Conservation (phyloP, 164 flowering plant genomes). For the Tinospora cordifolia region DNA sequence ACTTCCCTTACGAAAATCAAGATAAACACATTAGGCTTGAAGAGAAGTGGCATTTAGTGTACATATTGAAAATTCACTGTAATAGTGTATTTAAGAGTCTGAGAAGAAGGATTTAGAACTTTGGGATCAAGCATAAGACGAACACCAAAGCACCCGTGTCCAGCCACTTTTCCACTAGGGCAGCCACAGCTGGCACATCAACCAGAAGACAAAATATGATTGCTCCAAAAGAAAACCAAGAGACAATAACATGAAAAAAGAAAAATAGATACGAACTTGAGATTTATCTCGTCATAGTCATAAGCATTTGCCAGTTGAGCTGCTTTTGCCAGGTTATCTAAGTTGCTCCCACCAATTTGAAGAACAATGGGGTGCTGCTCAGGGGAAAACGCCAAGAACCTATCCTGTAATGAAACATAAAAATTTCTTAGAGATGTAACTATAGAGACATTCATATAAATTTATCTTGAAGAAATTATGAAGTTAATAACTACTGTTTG, state of each 20-base stretch:
- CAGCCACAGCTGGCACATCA: slow-evolving; percentile 76
- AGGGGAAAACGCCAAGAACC: slow-evolving; percentile 80
- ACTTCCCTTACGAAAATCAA: slow-evolving; percentile 59
- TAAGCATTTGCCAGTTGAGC: slow-evolving; percentile 72
- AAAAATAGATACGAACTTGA: slow-evolving; percentile 46
- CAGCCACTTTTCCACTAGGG: slow-evolving; percentile 91
- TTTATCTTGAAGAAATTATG: not conserved
- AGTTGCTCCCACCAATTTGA: slow-evolving; percentile 90
- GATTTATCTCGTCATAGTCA: slow-evolving; percentile 86
- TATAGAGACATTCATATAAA: not conserved
- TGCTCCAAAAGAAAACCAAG: slow-evolving; percentile 1
- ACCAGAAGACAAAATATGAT: slow-evolving; percentile 2
- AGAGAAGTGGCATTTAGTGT: not conserved
- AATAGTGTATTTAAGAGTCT: no score
- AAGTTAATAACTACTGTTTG: not conserved
- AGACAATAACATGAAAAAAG: not conserved
- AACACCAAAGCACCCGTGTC: slow-evolving; percentile 96
- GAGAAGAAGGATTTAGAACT: slow-evolving; percentile 30
- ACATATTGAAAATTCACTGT: not conserved
- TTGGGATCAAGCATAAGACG: slow-evolving; percentile 88
- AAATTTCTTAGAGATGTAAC: not conserved
- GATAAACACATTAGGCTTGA: slow-evolving; percentile 27
- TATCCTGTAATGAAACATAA: slow-evolving; percentile 47
- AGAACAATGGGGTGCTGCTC: slow-evolving; percentile 92
- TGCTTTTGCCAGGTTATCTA: slow-evolving; percentile 81